These are phyloP conservation scores for Dacryopinax spathularia DNA, from an alignment of 768 basidiomycete genomes.

Conservation along the genomic window DNA sequence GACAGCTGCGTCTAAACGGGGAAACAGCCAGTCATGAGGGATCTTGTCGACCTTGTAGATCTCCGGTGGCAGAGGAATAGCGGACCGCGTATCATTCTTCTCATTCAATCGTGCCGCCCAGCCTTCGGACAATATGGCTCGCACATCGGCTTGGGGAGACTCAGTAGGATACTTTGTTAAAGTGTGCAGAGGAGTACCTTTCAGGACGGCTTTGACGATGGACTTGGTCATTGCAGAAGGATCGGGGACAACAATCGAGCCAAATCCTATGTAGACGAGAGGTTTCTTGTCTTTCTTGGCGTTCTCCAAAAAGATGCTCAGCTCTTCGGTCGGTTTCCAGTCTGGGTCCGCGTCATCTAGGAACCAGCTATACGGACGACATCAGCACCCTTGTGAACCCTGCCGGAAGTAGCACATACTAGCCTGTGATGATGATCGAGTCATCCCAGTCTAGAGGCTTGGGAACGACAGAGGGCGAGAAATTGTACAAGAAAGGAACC, in stretches of 20 bases:
- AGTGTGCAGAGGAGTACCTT: constrained; percentile 30
- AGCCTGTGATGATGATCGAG: constrained; percentile 41
- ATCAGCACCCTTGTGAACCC: neutral
- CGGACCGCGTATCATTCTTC: constrained; percentile 28
- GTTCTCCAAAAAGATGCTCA: constrained; percentile 41
- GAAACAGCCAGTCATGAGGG: constrained; percentile 56
- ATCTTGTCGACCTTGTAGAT: constrained; percentile 40
- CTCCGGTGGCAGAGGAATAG: constrained; percentile 28
- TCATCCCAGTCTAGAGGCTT: constrained; percentile 61
- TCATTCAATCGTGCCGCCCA: constrained; percentile 48
- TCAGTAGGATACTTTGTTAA: neutral
- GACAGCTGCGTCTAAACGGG: constrained; percentile 44
- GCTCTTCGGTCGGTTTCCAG: constrained; percentile 40
- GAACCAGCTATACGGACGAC: constrained; percentile 38
- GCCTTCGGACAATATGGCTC: constrained; percentile 54
- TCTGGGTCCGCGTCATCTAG: constrained; percentile 45
- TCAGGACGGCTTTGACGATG: constrained; percentile 46
- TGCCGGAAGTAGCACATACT: constrained; percentile 25
- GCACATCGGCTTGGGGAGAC: constrained; percentile 35
- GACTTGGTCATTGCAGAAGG: constrained; percentile 39
- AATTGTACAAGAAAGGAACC: constrained; percentile 11
- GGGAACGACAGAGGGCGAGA: constrained; percentile 38
- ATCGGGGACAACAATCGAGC: constrained; percentile 51
- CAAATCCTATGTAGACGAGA: constrained; percentile 59
- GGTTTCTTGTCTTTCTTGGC: constrained; percentile 42